phyloP scores from a whole-genome alignment of 169 alveolate genomes.

The Plasmodium sp. region DNA sequence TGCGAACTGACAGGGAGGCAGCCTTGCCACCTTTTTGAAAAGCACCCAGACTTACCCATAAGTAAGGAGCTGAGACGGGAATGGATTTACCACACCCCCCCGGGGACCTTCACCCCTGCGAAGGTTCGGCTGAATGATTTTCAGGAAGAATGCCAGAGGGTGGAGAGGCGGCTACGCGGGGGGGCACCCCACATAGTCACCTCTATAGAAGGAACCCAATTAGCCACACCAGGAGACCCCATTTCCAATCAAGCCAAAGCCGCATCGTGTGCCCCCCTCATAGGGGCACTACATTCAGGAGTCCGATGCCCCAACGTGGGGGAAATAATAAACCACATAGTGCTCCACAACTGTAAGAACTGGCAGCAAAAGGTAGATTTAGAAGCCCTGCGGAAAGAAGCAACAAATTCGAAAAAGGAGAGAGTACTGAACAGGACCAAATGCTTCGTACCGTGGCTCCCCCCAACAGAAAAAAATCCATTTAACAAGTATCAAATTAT shows the following conservation, averaged over 20 bases:
- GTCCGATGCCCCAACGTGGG: slow-evolving; percentile 32
- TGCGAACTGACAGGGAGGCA: not conserved
- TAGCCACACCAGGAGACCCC: not conserved
- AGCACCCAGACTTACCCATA: slow-evolving; percentile 41
- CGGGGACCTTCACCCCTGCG: not conserved
- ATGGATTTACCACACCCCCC: slow-evolving; percentile 41
- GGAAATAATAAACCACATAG: slow-evolving; percentile 47
- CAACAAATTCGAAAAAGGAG: not conserved
- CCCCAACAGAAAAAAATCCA: slow-evolving; percentile 36
- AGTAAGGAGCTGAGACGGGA: slow-evolving; percentile 17
- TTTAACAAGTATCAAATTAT: slow-evolving; percentile 61
- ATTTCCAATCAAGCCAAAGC: not conserved
- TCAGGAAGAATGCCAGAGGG: slow-evolving; percentile 81
- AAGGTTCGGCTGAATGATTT: slow-evolving; percentile 85
- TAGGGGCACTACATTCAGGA: slow-evolving; percentile 37
- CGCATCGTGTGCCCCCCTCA: not conserved
- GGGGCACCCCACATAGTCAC: not conserved
- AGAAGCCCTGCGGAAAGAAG: not conserved
- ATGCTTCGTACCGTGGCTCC: slow-evolving; percentile 60
- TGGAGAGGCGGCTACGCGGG: not conserved
- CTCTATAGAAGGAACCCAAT: not conserved
- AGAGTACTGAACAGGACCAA: slow-evolving; percentile 34
- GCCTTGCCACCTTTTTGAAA: slow-evolving; percentile 51
- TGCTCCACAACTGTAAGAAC: slow-evolving; percentile 35
- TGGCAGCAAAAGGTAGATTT: slow-evolving; percentile 70